These are phyloP conservation scores for Colletotrichum godetiae DNA, from an alignment of 2,329 filamentous ascomycete species.

Conservation along the genomic window DNA sequence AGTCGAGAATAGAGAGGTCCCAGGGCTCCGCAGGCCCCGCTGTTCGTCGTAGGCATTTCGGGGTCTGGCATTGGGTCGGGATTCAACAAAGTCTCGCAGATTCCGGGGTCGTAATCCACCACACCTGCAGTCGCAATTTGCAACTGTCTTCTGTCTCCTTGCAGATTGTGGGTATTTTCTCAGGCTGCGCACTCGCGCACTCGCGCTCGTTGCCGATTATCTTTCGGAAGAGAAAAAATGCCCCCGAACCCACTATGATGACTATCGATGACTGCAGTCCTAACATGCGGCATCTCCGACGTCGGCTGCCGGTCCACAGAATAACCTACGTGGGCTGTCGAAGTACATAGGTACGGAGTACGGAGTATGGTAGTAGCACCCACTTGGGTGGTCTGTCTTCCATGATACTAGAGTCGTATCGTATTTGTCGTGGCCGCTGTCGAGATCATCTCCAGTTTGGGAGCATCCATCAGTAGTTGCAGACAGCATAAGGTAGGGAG, in stretches of 20 bases:
- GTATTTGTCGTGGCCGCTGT: conserved; percentile 1
- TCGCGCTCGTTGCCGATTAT: neutral
- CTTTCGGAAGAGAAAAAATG: neutral
- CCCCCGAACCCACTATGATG: conserved; percentile 17
- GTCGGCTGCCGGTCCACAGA: conserved; percentile 26
- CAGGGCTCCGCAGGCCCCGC: conserved; percentile 14
- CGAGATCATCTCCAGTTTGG: neutral
- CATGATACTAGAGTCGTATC: neutral
- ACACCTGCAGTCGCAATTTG: conserved; percentile 28
- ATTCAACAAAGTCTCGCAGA: conserved; percentile 30
- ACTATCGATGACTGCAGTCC: conserved; percentile 1
- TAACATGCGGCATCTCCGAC: conserved; percentile 20
- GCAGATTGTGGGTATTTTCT: conserved; percentile 16
- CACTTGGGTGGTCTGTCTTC: neutral
- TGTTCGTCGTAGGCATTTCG: conserved; percentile 19
- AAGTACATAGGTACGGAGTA: neutral
- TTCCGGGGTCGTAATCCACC: conserved; percentile 20
- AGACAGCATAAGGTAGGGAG: neutral
- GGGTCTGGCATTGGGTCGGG: conserved; percentile 21
- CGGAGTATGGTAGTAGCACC: neutral
- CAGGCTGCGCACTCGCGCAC: neutral
- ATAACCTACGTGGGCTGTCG: conserved; percentile 17
- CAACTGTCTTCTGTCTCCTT: neutral
- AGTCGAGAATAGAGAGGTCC: neutral
- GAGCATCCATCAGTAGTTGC: neutral